phyloP scores from a whole-genome alignment of 2,329 filamentous ascomycete species.

The Verticillium tricorpus region DNA sequence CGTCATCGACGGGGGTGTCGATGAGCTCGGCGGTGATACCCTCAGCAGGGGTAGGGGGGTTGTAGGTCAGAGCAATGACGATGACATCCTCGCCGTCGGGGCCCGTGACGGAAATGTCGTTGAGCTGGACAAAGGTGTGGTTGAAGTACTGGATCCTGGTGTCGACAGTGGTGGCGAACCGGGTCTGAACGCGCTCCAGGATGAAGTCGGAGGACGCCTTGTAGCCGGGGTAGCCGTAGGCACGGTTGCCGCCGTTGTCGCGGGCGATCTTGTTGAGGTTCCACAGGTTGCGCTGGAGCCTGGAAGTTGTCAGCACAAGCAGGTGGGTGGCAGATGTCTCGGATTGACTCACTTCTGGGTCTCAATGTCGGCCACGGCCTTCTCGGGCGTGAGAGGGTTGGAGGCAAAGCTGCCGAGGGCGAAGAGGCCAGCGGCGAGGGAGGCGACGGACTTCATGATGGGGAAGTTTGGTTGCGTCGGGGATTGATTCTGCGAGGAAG shows the following conservation, averaged over 20 bases:
- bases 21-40: constrained; percentile 32
- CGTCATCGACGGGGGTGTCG: constrained; percentile 30
- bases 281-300: constrained; percentile 49
- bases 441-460: constrained; percentile 12
- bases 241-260: constrained; percentile 54
- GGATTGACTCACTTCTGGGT: constrained; percentile 26
- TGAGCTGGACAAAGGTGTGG: constrained; percentile 38
- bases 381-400: constrained; percentile 31
- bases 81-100: constrained; percentile 39
- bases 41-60: constrained; percentile 35
- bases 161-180: constrained; percentile 36
- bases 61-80: constrained; percentile 40
- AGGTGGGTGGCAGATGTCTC: too few relatives aligned
- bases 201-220: constrained; percentile 54
- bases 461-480: not conserved
- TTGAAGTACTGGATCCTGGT: constrained; percentile 42
- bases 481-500: not conserved
- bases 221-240: constrained; percentile 56
- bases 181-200: constrained; percentile 36
- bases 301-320: constrained; percentile 15
- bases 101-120: constrained; percentile 36
- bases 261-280: constrained; percentile 49
- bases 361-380: constrained; percentile 33
- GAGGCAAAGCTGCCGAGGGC: constrained; percentile 13
- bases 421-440: constrained; percentile 11